A percentile compares a stretch with the other conserved stretches of the same genome.
These are phyloP conservation scores for Metschnikowia similis DNA, from an alignment of 805 yeast species.

Conservation along the genomic window DNA sequence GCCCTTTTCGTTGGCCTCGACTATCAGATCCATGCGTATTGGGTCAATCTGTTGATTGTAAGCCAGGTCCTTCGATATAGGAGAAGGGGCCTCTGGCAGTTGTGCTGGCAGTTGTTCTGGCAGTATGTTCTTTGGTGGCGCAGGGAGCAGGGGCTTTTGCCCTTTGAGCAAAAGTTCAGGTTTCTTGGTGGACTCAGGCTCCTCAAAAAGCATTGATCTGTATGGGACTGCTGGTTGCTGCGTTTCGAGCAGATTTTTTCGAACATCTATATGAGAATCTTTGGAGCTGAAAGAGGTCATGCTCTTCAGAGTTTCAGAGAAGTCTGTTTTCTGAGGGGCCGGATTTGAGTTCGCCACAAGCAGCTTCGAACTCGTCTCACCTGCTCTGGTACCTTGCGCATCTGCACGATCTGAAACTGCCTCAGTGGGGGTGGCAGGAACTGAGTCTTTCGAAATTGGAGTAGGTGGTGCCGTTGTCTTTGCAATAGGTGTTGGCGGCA, in stretches of 20 bases:
- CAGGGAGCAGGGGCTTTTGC: neutral
- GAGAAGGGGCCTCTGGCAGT: conserved; percentile 4
- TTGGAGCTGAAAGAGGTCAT: neutral
- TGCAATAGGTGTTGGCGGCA: neutral
- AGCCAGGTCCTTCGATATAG: neutral
- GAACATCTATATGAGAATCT: neutral
- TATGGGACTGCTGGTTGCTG: neutral
- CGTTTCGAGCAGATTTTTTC: neutral
- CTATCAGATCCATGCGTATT: neutral
- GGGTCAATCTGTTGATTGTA: neutral
- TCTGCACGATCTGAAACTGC: neutral
- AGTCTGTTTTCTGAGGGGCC: neutral
- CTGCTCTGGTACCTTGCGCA: neutral
- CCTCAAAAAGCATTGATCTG: neutral
- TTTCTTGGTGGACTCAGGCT: neutral
- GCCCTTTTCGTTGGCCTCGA: neutral
- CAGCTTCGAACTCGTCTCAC: neutral
- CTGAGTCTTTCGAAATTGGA: neutral
- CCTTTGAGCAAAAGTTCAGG: neutral
- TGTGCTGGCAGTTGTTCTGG: neutral
- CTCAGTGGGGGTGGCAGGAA: neutral
- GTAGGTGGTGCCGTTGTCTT: neutral
- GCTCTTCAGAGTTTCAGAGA: neutral
- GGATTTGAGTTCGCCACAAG: neutral
- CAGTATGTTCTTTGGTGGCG: neutral